Evolutionary conservation across 192 early-diverging fungal genomes (phyloP).

Genomic region (Podila epigama): DNA sequence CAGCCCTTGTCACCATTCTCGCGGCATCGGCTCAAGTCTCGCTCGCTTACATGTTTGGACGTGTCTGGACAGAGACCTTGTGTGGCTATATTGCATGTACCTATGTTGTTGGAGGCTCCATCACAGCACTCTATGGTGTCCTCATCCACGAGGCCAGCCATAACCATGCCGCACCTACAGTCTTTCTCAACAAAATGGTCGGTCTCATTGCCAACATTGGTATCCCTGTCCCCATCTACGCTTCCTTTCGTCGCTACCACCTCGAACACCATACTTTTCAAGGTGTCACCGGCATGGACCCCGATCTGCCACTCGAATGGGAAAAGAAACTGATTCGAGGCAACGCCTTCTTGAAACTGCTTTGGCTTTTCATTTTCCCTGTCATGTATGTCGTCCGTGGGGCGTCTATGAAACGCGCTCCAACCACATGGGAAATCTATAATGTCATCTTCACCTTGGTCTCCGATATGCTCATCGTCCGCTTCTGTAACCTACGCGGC

Average conservation of each 20-base stretch:
- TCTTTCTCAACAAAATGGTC: slow-evolving; percentile 81
- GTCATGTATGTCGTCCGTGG: slow-evolving; percentile 87
- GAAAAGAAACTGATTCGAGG: slow-evolving; percentile 82
- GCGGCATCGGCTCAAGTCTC: slow-evolving; percentile 74
- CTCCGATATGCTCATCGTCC: slow-evolving; percentile 62
- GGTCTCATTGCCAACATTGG: slow-evolving; percentile 88
- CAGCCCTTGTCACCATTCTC: slow-evolving; percentile 73
- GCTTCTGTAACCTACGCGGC: slow-evolving; percentile 66
- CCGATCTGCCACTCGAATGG: slow-evolving; percentile 90
- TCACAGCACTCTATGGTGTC: slow-evolving; percentile 83
- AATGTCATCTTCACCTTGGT: slow-evolving; percentile 75
- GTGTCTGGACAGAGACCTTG: slow-evolving; percentile 65
- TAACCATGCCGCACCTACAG: slow-evolving; percentile 76
- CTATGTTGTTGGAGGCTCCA: slow-evolving; percentile 84
- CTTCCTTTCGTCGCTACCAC: slow-evolving; percentile 87
- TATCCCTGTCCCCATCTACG: slow-evolving; percentile 80
- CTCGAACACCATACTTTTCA: slow-evolving; percentile 97
- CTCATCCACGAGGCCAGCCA: slow-evolving; percentile 95
- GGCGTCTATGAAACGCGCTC: slow-evolving; percentile 67
- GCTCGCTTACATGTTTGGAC: slow-evolving; percentile 81
- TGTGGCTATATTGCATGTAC: slow-evolving; percentile 70
- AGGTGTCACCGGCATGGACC: slow-evolving; percentile 92
- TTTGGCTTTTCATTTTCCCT: slow-evolving; percentile 88
- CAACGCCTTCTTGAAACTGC: slow-evolving; percentile 68
- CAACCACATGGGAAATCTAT: slow-evolving; percentile 79